phyloP scores from a whole-genome alignment of 805 yeast genomes.

The Yarrowia sp. region DNA sequence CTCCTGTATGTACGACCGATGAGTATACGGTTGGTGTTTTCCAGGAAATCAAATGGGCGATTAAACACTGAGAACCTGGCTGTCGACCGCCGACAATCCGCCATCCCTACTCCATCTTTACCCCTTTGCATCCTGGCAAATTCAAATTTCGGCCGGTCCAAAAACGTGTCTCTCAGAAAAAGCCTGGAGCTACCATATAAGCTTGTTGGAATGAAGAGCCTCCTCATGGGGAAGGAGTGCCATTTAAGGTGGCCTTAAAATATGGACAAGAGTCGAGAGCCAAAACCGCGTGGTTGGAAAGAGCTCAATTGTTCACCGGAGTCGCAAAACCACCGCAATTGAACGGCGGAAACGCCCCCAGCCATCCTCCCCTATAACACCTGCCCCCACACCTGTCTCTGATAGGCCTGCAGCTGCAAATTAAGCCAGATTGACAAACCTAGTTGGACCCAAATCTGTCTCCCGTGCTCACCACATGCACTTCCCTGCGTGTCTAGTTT shows the following conservation, averaged over 20 bases:
- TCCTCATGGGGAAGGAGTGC: too few relatives aligned
- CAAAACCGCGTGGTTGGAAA: too few relatives aligned
- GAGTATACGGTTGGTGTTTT: neutral
- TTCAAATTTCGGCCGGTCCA: slow-evolving; percentile 6
- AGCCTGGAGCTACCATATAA: slow-evolving; percentile 15
- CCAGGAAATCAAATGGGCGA: neutral
- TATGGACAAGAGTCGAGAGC: too few relatives aligned
- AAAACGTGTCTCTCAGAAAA: slow-evolving; percentile 3
- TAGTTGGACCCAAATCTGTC: slow-evolving; percentile 1
- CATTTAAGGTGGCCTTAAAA: too few relatives aligned
- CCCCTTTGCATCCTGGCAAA: slow-evolving; percentile 1
- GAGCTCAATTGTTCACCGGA: too few relatives aligned
- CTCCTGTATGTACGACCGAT: slow-evolving; percentile 11
- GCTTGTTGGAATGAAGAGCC: slow-evolving; percentile 15
- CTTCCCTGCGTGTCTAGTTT: slow-evolving; percentile 35
- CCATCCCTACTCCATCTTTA: too few relatives aligned
- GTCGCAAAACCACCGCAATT: too few relatives aligned
- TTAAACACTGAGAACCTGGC: neutral
- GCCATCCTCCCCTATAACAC: neutral
- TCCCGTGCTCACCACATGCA: slow-evolving; percentile 36
- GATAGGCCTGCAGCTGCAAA: slow-evolving; percentile 27
- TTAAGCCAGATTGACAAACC: slow-evolving; percentile 6
- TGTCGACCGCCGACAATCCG: neutral
- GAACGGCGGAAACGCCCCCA: neutral
- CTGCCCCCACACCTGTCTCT: slow-evolving; percentile 12